Conservation (phyloP, 2,329 filamentous ascomycete species). For the Knoxdaviesia proteae region DNA sequence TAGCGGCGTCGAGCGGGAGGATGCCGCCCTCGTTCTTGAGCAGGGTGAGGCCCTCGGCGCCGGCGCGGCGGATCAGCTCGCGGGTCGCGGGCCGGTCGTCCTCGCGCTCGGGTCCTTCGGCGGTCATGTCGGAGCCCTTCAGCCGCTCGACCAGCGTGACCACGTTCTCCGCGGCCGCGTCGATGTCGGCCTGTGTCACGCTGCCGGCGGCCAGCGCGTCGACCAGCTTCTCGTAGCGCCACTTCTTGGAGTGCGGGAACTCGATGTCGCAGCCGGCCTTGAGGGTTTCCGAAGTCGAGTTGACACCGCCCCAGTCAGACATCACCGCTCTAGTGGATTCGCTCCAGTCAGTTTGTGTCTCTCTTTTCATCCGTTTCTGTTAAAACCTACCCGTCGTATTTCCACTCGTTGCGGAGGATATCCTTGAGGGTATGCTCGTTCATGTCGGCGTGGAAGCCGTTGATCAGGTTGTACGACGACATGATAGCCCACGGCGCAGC, state of each 20-base stretch:
- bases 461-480: constrained; percentile 47
- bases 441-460: constrained; percentile 39
- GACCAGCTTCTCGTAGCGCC: constrained; percentile 35
- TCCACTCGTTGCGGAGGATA: constrained; percentile 39
- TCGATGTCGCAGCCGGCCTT: constrained; percentile 36
- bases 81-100: constrained; percentile 36
- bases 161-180: constrained; percentile 37
- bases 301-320: constrained; percentile 37
- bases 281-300: constrained; percentile 33
- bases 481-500: constrained; percentile 50
- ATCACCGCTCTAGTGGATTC: constrained; percentile 24
- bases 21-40: constrained; percentile 40
- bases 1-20: constrained; percentile 34
- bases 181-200: constrained; percentile 26
- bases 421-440: constrained; percentile 31
- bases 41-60: constrained; percentile 39
- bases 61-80: constrained; percentile 36
- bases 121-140: constrained; percentile 35
- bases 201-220: constrained; percentile 26
- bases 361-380: background rate
- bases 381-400: constrained; percentile 31
- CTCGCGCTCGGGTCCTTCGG: constrained; percentile 34
- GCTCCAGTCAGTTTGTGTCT: background rate
- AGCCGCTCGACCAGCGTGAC: constrained; percentile 39
- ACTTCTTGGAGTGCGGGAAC: constrained; percentile 33